Conservation (phyloP, 305 asterid species). For the Fraxinus xanthoxyloides region DNA sequence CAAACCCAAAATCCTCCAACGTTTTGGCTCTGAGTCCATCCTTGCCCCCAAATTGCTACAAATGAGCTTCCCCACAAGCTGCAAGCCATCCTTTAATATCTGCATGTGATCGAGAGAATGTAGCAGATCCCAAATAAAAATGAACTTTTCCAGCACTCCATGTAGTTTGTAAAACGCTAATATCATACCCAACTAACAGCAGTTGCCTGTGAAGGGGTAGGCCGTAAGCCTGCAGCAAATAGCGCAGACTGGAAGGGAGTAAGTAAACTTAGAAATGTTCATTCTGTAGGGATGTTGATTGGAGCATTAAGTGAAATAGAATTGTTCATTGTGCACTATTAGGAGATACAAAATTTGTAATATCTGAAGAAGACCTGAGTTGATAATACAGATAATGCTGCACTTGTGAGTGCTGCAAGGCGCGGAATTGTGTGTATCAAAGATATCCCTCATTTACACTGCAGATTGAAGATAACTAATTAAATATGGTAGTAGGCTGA, state of each 20-base stretch:
- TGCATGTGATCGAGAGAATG: slow-evolving; percentile 35
- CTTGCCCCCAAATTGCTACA: slow-evolving; percentile 96
- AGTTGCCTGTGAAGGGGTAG: slow-evolving; percentile 97
- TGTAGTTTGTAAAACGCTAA: slow-evolving; percentile 14
- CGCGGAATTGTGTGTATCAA: slow-evolving; percentile 87
- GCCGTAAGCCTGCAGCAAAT: slow-evolving; percentile 99
- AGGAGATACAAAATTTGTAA: background rate
- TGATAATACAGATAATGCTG: slow-evolving; percentile 80
- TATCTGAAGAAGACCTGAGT: slow-evolving; percentile 77
- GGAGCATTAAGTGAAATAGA: slow-evolving; percentile 16
- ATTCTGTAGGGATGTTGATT: slow-evolving; percentile 17
- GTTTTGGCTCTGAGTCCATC: slow-evolving; percentile 96
- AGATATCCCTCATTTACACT: slow-evolving; percentile 96
- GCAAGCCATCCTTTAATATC: slow-evolving; percentile 94
- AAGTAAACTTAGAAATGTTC: slow-evolving; percentile 34
- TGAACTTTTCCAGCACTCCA: slow-evolving; percentile 1
- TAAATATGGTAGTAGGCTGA: background rate
- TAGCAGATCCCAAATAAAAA: slow-evolving; percentile 15
- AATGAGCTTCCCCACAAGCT: slow-evolving; percentile 84
- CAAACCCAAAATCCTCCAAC: slow-evolving; percentile 90
- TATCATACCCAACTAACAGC: slow-evolving; percentile 91
- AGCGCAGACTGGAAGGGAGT: slow-evolving; percentile 79
- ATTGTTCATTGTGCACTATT: background rate
- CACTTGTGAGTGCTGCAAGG: slow-evolving; percentile 93
- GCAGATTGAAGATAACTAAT: slow-evolving; percentile 30